Conservation (phyloP, 2,329 filamentous ascomycete genomes). For the Bipolaris cookei region DNA sequence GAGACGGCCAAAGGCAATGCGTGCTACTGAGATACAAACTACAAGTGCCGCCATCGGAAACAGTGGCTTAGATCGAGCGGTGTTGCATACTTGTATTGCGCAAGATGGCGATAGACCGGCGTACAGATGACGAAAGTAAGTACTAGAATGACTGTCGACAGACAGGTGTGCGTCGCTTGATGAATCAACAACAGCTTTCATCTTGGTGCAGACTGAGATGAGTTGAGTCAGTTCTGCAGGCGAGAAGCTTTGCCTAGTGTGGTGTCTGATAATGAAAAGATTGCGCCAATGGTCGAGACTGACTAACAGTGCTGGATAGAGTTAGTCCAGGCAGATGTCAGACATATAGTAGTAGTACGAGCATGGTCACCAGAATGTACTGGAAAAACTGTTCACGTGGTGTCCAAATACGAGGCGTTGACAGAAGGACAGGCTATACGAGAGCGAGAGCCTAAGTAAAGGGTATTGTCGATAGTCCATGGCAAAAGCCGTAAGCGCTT, state of each 20-base stretch:
- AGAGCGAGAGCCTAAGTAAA: slow-evolving; percentile 33
- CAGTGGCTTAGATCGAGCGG: slow-evolving; percentile 25
- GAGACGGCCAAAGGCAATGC: slow-evolving; percentile 27
- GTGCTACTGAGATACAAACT: slow-evolving; percentile 16
- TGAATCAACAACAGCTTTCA: slow-evolving; percentile 19
- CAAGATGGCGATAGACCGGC: slow-evolving; percentile 32
- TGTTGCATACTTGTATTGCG: slow-evolving; percentile 29
- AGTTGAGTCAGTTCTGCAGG: too few relatives aligned
- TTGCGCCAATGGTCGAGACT: slow-evolving; percentile 23
- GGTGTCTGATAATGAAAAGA: slow-evolving; percentile 6
- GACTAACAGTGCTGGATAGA: slow-evolving; percentile 20
- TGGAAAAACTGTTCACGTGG: slow-evolving; percentile 20
- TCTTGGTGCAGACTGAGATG: too few relatives aligned
- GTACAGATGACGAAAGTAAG: slow-evolving; percentile 16
- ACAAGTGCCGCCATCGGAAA: slow-evolving; percentile 22
- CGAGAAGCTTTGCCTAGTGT: slow-evolving; percentile 21
- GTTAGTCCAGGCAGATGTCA: slow-evolving; percentile 15
- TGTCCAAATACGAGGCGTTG: background rate
- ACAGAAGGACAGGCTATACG: slow-evolving; percentile 12
- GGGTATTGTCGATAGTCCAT: slow-evolving; percentile 31
- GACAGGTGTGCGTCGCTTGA: slow-evolving; percentile 24
- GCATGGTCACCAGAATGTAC: slow-evolving; percentile 21
- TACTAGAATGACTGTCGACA: slow-evolving; percentile 15
- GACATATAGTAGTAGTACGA: slow-evolving; percentile 4
- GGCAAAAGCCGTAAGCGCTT: slow-evolving; percentile 27